Conservation (phyloP, 371 early-diverging fungal species). For the Mucor ambiguus region DNA sequence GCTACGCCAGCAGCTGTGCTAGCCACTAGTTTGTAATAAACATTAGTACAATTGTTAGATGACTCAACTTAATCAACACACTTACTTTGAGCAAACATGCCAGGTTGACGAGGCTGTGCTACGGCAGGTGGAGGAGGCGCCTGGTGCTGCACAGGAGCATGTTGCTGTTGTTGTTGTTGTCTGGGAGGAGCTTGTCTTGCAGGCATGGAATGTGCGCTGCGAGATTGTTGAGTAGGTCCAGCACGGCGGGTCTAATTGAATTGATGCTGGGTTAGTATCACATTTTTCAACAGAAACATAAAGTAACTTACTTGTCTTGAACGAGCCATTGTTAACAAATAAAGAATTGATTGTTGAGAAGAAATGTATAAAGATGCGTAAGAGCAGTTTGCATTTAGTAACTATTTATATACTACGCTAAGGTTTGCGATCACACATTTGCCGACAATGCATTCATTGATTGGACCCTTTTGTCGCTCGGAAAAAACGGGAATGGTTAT, state of each 20-base stretch:
- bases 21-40: slow-evolving; percentile 55
- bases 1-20: slow-evolving; percentile 93
- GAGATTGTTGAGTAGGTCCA: slow-evolving; percentile 59
- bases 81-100: slow-evolving; percentile 77
- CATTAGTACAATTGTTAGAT: neutral
- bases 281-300: neutral
- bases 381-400: neutral
- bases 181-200: slow-evolving; percentile 62
- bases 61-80: neutral
- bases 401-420: neutral
- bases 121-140: slow-evolving; percentile 44
- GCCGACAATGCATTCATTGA: neutral
- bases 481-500: neutral
- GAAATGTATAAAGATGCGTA: neutral
- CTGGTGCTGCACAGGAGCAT: slow-evolving; percentile 43
- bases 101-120: slow-evolving; percentile 59
- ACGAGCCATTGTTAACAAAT: slow-evolving; percentile 18
- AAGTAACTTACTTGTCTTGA: slow-evolving; percentile 20
- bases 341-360: neutral
- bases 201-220: slow-evolving; percentile 73
- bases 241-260: slow-evolving; percentile 46
- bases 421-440: neutral
- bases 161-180: slow-evolving; percentile 33
- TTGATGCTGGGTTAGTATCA: neutral
- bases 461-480: neutral